Conservation (phyloP, 306 rosid genomes). For the Abrus precatorius region DNA sequence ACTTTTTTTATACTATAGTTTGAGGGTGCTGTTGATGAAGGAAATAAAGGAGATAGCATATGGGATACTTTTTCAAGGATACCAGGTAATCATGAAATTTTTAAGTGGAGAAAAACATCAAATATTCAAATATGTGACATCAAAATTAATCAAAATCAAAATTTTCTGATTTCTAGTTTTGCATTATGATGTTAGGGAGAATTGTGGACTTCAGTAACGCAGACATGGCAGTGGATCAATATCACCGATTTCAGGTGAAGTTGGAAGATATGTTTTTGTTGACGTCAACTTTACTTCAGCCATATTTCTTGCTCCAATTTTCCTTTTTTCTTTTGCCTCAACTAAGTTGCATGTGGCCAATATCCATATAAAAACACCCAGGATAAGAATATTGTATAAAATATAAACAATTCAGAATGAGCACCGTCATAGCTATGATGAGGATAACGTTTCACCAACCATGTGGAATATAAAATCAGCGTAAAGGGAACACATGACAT, state of each 20-base stretch:
- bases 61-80: slow-evolving; percentile 84
- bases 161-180: slow-evolving; percentile 45
- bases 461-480: slow-evolving; percentile 23
- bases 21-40: slow-evolving; percentile 91
- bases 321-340: background rate
- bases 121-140: too few species aligned
- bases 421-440: slow-evolving; percentile 42
- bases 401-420: slow-evolving; percentile 43
- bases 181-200: slow-evolving; percentile 67
- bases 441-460: slow-evolving; percentile 51
- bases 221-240: slow-evolving; percentile 91
- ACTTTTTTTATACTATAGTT: slow-evolving; percentile 55
- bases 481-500: slow-evolving; percentile 32
- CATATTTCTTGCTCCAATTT: slow-evolving; percentile 31
- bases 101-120: background rate
- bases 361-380: background rate
- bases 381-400: slow-evolving; percentile 29
- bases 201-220: slow-evolving; percentile 96
- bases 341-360: slow-evolving; percentile 32
- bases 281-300: slow-evolving; percentile 37
- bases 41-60: slow-evolving; percentile 86
- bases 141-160: too few species aligned
- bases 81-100: slow-evolving; percentile 64
- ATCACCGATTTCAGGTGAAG: slow-evolving; percentile 90
- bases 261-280: slow-evolving; percentile 8